A percentile compares a stretch with the other conserved stretches of the same genome.
phyloP scores from a whole-genome alignment of 192 early-diverging fungal genomes.

The Backusella tuberculispora region DNA sequence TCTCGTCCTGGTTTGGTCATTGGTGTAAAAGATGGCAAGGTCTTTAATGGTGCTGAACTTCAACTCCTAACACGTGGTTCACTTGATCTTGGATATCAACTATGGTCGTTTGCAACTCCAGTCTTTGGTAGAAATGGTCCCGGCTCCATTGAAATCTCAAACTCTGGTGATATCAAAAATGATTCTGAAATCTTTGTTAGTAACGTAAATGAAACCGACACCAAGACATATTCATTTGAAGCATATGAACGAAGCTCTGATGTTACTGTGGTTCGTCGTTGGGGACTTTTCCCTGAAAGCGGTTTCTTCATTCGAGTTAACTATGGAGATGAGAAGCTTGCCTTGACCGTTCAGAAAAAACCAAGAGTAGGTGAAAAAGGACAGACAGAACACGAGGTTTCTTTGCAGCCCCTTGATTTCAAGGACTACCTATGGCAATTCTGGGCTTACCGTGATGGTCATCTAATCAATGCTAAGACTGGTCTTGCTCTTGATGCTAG shows the following conservation, averaged over 20 bases:
- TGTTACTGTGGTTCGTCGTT: conserved; percentile 17
- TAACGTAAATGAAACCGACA: neutral
- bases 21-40: neutral
- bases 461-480: conserved; percentile 30
- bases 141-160: neutral
- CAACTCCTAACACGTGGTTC: conserved; percentile 7
- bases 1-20: conserved; percentile 17
- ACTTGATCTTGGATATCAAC: neutral
- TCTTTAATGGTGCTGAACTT: conserved; percentile 14
- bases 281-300: conserved; percentile 31
- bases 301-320: conserved; percentile 28
- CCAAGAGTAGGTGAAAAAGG: conserved; percentile 11
- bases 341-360: conserved; percentile 24
- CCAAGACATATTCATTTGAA: neutral
- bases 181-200: conserved; percentile 7
- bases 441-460: conserved; percentile 29
- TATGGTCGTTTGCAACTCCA: conserved; percentile 22
- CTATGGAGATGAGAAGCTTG: conserved; percentile 20
- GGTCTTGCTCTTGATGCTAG: conserved; percentile 21
- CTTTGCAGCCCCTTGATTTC: conserved; percentile 10
- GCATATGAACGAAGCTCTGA: neutral
- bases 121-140: conserved; percentile 19
- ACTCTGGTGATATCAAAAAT: neutral
- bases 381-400: conserved; percentile 2
- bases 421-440: conserved; percentile 27